Evolutionary conservation across 208 protist genomes (phyloP).

Genomic region (Plasmodiophora brassicae): DNA sequence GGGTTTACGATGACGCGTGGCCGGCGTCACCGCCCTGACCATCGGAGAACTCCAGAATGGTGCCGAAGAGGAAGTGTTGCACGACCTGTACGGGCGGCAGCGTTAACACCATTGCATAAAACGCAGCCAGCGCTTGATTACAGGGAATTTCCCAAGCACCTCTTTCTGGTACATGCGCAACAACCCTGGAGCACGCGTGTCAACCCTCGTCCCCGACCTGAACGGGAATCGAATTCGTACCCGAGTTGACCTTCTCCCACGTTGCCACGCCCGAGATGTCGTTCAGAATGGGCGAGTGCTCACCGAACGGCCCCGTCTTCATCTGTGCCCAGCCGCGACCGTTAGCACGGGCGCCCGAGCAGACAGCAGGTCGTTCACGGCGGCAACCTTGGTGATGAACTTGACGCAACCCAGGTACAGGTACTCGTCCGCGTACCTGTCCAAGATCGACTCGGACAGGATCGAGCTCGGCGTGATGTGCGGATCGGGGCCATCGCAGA

Average conservation of each 20-base stretch:
- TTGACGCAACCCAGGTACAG: constrained; percentile 52
- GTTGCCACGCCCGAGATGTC: constrained; percentile 41
- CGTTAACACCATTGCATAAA: neutral
- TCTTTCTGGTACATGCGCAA: constrained; percentile 51
- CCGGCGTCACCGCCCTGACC: too few species aligned
- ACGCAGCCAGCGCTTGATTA: neutral
- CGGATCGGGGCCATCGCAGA: constrained; percentile 46
- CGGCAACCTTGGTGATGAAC: constrained; percentile 48
- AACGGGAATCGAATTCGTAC: neutral
- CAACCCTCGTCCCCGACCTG: neutral
- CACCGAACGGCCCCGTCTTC: constrained; percentile 45
- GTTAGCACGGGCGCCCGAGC: neutral
- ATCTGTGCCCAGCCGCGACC: neutral
- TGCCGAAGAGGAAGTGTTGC: constrained; percentile 53
- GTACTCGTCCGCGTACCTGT: constrained; percentile 44
- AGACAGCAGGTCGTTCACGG: neutral
- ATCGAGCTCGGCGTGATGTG: neutral
- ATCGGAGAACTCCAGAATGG: too few species aligned
- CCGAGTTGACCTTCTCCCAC: constrained; percentile 40
- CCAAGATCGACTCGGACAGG: constrained; percentile 43
- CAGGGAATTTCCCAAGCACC: constrained; percentile 49
- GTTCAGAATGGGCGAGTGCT: constrained; percentile 52
- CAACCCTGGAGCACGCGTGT: constrained; percentile 32
- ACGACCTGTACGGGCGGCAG: constrained; percentile 18
- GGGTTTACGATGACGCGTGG: too few species aligned